Conservation (phyloP, 768 basidiomycete species). For the Wakefieldia striispora region DNA sequence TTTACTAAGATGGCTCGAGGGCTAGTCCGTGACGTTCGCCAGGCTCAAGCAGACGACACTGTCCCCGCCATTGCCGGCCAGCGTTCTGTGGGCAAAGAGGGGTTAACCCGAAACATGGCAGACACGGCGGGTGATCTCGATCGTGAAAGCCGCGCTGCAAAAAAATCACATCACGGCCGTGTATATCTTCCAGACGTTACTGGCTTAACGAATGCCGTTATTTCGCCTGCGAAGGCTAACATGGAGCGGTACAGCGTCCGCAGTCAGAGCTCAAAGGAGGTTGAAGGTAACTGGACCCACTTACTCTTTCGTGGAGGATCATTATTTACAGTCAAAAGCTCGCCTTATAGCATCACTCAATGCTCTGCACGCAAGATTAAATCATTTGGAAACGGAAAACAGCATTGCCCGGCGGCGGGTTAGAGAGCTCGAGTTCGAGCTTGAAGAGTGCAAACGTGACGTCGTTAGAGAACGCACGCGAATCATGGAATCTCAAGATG, state of each 20-base stretch:
- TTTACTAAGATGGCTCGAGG: constrained; percentile 62
- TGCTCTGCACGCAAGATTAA: constrained; percentile 63
- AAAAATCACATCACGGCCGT: constrained; percentile 34
- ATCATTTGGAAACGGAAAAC: constrained; percentile 79
- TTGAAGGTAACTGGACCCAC: constrained; percentile 50
- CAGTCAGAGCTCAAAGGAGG: constrained; percentile 51
- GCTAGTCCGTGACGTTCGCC: constrained; percentile 53
- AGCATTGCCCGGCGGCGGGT: constrained; percentile 77
- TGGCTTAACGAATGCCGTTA: constrained; percentile 75
- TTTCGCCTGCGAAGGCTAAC: constrained; percentile 62
- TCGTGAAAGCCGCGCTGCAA: constrained; percentile 10
- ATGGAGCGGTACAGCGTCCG: constrained; percentile 50
- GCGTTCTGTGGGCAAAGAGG: constrained; percentile 22
- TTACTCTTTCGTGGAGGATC: neutral
- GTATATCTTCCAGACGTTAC: constrained; percentile 80
- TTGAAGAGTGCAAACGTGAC: constrained; percentile 82
- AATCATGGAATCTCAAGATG: constrained; percentile 55
- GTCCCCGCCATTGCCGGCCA: neutral
- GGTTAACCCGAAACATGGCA: constrained; percentile 25
- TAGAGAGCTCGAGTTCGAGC: constrained; percentile 82
- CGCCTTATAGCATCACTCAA: constrained; percentile 62
- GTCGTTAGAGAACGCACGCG: constrained; percentile 67
- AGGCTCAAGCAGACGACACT: constrained; percentile 31
- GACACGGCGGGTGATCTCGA: constrained; percentile 4
- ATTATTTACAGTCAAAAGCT: constrained; percentile 35